Evolutionary conservation across 192 early-diverging fungal species (phyloP).

Genomic region (Coemansia sp.): DNA sequence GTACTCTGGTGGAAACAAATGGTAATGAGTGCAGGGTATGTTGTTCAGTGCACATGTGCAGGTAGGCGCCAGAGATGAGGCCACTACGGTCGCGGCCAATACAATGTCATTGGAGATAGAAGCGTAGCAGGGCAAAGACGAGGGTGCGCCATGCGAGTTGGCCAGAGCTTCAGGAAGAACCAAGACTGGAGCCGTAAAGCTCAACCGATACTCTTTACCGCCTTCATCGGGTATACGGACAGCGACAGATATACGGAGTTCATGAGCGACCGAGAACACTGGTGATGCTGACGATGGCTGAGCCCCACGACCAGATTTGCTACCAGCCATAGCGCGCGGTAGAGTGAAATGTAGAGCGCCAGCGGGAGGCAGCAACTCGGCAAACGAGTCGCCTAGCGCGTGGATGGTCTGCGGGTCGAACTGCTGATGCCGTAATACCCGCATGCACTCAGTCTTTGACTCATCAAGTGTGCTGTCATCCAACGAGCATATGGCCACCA

Average conservation of each 20-base stretch:
- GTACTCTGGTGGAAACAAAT: background rate
- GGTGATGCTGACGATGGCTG: conserved; percentile 37
- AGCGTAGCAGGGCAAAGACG: conserved; percentile 36
- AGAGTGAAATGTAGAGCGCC: conserved; percentile 21
- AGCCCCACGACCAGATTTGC: conserved; percentile 2
- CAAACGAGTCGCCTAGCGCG: conserved; percentile 42
- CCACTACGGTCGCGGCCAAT: conserved; percentile 17
- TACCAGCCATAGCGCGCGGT: background rate
- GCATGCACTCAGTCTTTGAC: background rate
- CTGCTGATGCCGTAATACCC: conserved; percentile 1
- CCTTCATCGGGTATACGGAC: conserved; percentile 14
- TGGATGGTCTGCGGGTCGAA: conserved; percentile 38
- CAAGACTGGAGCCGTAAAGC: conserved; percentile 20
- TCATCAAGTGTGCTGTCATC: conserved; percentile 5
- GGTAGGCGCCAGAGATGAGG: conserved; percentile 1
- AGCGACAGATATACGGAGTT: conserved; percentile 19
- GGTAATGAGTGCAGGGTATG: background rate
- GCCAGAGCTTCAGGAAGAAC: conserved; percentile 41
- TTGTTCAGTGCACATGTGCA: background rate
- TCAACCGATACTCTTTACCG: conserved; percentile 8
- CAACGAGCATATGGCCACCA: conserved; percentile 20
- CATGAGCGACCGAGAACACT: conserved; percentile 39
- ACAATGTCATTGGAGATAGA: conserved; percentile 33
- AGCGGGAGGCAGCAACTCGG: conserved; percentile 25
- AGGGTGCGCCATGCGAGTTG: background rate